phyloP scores from a whole-genome alignment of 2,329 filamentous ascomycete species.

The Phialophora macrospora region DNA sequence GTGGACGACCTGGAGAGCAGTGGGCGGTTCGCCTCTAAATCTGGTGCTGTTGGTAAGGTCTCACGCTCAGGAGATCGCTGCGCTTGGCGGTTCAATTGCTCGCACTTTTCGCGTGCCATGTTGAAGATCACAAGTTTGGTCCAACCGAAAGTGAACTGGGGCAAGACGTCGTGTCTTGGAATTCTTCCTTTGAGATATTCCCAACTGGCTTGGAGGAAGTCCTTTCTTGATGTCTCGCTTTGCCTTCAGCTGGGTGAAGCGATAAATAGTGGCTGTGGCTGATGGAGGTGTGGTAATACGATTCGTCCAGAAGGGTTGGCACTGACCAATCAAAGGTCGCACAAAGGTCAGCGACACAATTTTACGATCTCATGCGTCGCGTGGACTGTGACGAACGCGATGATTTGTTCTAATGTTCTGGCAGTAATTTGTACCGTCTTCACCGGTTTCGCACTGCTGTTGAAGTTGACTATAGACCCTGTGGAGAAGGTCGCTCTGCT shows the following conservation, averaged over 20 bases:
- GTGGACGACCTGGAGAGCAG: background rate
- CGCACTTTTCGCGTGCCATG: background rate
- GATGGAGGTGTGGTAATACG: background rate
- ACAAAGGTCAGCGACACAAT: slow-evolving; percentile 23
- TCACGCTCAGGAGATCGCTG: slow-evolving; percentile 15
- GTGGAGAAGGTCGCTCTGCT: background rate
- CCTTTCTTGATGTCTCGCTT: background rate
- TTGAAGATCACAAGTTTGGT: background rate
- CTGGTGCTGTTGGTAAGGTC: slow-evolving; percentile 31
- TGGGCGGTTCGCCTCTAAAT: slow-evolving; percentile 8
- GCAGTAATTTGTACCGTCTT: background rate
- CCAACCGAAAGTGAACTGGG: background rate
- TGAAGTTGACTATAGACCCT: background rate
- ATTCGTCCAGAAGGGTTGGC: background rate
- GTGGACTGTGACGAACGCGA: background rate
- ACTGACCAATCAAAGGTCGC: slow-evolving; percentile 22
- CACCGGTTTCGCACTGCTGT: background rate
- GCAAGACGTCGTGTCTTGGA: background rate
- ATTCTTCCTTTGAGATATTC: background rate
- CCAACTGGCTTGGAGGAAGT: background rate
- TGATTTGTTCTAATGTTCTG: background rate
- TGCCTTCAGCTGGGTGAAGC: background rate
- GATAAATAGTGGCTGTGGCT: background rate
- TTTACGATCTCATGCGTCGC: background rate
- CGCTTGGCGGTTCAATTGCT: background rate